A percentile compares a stretch with the other conserved stretches of the same genome.
Conservation (phyloP, 495 filamentous ascomycete genomes). For the Hypomontagnella submonticulosa region DNA sequence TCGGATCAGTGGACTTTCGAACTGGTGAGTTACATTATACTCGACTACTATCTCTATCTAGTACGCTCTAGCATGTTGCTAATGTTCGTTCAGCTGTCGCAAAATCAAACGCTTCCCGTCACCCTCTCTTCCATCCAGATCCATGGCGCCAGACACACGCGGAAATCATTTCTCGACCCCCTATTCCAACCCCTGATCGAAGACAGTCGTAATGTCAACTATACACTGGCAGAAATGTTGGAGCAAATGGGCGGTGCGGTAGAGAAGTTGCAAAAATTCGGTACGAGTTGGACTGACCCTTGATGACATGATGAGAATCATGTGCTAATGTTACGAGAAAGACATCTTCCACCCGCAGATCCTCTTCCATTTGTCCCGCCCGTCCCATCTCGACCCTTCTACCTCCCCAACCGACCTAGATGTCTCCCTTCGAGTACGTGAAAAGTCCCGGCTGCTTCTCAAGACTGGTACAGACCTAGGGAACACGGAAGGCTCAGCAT, state of each 20-base stretch:
- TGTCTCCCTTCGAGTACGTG: slow-evolving; percentile 76
- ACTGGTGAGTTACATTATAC: slow-evolving; percentile 37
- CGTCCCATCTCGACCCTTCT: slow-evolving; percentile 66
- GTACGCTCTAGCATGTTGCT: background rate
- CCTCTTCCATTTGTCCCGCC: slow-evolving; percentile 79
- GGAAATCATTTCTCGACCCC: slow-evolving; percentile 79
- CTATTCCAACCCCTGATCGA: slow-evolving; percentile 82
- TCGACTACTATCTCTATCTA: background rate
- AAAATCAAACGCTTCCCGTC: slow-evolving; percentile 75
- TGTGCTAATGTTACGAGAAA: slow-evolving; percentile 48
- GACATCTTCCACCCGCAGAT: slow-evolving; percentile 91
- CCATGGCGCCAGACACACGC: slow-evolving; percentile 79
- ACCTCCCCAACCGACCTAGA: slow-evolving; percentile 77
- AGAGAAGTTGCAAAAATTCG: slow-evolving; percentile 81
- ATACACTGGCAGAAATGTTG: slow-evolving; percentile 82
- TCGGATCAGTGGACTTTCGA: slow-evolving; percentile 43
- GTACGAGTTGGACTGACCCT: slow-evolving; percentile 57
- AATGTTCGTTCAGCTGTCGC: slow-evolving; percentile 65
- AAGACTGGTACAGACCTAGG: slow-evolving; percentile 95
- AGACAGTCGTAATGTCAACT: slow-evolving; percentile 69
- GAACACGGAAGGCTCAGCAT: slow-evolving; percentile 90
- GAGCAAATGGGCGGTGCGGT: slow-evolving; percentile 72
- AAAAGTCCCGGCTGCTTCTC: slow-evolving; percentile 81
- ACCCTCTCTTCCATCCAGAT: slow-evolving; percentile 85
- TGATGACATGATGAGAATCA: slow-evolving; percentile 4